These are phyloP conservation scores for Vachellia collinsii DNA, from an alignment of 306 rosid species.

Conservation along the genomic window DNA sequence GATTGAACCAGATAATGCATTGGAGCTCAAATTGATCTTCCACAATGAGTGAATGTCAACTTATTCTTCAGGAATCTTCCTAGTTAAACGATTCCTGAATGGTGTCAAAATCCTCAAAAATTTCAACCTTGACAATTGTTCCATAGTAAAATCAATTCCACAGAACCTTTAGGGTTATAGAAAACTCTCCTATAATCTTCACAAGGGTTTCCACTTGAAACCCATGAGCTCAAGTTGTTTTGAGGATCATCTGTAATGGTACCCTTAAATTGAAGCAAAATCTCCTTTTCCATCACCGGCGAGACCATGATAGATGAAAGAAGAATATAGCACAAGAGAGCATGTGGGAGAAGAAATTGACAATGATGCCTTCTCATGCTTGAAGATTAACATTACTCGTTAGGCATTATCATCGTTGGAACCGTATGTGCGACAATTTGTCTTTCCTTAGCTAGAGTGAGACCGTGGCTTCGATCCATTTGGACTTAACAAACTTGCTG, in stretches of 20 bases:
- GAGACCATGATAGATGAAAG: constrained; percentile 48
- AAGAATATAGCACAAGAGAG: constrained; percentile 62
- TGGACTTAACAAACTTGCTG: too few species aligned
- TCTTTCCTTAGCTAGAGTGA: constrained; percentile 38
- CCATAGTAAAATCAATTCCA: constrained; percentile 84
- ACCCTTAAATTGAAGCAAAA: constrained; percentile 87
- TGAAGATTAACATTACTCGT: constrained; percentile 58
- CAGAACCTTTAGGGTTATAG: constrained; percentile 73
- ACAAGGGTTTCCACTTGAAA: constrained; percentile 69
- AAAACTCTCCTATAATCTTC: constrained; percentile 61
- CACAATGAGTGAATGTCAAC: constrained; percentile 68
- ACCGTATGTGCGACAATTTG: constrained; percentile 40
- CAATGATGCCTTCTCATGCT: constrained; percentile 76
- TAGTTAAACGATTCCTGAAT: constrained; percentile 76
- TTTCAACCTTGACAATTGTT: constrained; percentile 79
- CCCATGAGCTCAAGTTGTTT: constrained; percentile 67
- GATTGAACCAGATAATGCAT: constrained; percentile 77
- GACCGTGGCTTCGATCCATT: too few species aligned
- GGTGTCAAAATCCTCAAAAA: constrained; percentile 77
- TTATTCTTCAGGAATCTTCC: constrained; percentile 73
- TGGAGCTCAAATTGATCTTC: constrained; percentile 91
- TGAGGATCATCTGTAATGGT: constrained; percentile 73
- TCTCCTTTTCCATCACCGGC: constrained; percentile 66
- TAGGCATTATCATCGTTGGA: constrained; percentile 59
- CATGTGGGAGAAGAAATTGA: constrained; percentile 65